phyloP scores from a whole-genome alignment of 2,329 filamentous ascomycete species.

The Ceratocystis cacaofunesta region DNA sequence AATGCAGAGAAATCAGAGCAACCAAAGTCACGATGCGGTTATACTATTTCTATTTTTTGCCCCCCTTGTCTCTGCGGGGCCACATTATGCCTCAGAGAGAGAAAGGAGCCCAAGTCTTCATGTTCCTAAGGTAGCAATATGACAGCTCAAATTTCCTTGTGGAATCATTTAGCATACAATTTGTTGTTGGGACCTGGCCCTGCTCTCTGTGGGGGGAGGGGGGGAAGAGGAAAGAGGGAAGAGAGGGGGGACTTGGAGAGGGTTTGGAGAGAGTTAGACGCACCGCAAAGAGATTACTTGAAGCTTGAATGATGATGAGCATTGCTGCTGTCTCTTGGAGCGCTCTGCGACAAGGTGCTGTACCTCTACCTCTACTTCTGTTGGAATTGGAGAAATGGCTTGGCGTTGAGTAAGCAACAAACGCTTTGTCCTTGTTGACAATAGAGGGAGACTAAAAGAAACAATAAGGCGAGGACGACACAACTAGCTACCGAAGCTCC shows the following conservation, averaged over 20 bases:
- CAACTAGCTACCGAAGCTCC: neutral
- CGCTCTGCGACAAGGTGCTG: too few relatives aligned
- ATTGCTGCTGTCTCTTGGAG: too few relatives aligned
- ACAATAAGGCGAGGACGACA: neutral
- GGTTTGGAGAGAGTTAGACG: neutral
- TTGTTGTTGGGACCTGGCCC: neutral
- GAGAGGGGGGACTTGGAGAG: neutral
- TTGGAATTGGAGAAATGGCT: neutral
- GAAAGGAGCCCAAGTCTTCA: neutral
- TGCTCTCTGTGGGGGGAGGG: neutral
- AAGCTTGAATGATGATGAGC: neutral
- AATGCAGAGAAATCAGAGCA: too few relatives aligned
- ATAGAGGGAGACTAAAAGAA: neutral
- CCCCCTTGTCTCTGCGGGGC: neutral
- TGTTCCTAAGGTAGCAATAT: neutral
- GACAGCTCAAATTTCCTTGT: neutral
- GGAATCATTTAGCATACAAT: neutral
- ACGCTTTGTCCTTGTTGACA: conserved; percentile 1
- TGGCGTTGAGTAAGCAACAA: conserved; percentile 2
- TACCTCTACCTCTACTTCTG: neutral
- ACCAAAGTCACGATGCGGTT: neutral
- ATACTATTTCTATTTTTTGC: neutral
- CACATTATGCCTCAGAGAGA: neutral
- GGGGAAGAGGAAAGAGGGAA: neutral
- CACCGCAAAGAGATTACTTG: neutral